Percentiles rank a stretch among this genome's conserved stretches.
Conservation (phyloP, 2,329 filamentous ascomycete genomes). For the Westerdykella ornata region DNA sequence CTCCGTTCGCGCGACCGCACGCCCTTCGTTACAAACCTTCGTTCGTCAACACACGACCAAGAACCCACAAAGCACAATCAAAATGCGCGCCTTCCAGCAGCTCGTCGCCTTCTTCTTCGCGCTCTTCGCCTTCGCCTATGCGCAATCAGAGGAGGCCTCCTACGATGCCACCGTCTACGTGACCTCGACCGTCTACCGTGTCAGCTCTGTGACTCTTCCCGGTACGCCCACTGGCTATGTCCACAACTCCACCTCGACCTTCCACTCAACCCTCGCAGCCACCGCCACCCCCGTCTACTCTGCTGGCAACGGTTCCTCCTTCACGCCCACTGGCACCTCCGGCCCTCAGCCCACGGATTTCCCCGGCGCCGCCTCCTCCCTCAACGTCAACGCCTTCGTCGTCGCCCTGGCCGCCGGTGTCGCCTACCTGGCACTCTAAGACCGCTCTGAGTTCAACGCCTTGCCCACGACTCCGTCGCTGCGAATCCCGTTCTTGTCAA, state of each 20-base stretch:
- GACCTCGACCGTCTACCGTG: constrained; percentile 34
- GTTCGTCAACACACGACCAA: not conserved
- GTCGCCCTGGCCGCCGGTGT: constrained; percentile 26
- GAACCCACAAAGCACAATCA: constrained; percentile 11
- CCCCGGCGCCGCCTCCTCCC: constrained; percentile 29
- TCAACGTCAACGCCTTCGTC: constrained; percentile 27
- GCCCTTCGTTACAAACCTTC: not conserved
- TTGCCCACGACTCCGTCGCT: constrained; percentile 3
- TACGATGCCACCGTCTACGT: constrained; percentile 35
- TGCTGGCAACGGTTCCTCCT: constrained; percentile 10
- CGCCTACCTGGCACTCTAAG: constrained; percentile 33
- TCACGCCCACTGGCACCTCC: constrained; percentile 8
- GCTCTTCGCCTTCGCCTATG: constrained; percentile 27
- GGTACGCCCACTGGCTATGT: constrained; percentile 22
- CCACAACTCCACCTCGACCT: constrained; percentile 32
- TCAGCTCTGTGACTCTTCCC: constrained; percentile 35
- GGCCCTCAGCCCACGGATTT: constrained; percentile 14
- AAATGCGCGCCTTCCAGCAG: constrained; percentile 34
- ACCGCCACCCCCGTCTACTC: constrained; percentile 7
- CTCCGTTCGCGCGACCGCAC: not conserved
- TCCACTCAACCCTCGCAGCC: constrained; percentile 15
- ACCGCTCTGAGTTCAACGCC: constrained; percentile 9
- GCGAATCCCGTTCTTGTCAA: constrained; percentile 3
- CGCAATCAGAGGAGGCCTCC: constrained; percentile 12
- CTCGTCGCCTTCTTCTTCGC: constrained; percentile 30